Base-by-base conservation (phyloP, 192 early-diverging fungal genomes). In the Chytriomyces sp. region DNA sequence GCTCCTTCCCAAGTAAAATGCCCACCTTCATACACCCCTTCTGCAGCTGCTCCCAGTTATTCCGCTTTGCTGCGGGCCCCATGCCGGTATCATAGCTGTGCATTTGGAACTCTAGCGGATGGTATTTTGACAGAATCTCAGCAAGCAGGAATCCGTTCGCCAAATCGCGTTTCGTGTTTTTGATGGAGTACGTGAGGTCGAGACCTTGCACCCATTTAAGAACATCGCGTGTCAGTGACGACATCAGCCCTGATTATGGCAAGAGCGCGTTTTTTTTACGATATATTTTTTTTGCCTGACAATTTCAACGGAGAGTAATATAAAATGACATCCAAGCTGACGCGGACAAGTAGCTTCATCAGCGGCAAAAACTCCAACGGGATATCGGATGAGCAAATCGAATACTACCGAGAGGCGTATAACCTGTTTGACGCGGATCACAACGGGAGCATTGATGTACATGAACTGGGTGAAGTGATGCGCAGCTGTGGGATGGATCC, bases 131-230 rank as follows among this genome's bases (percentile, higher is more conserved):
- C 11, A 88, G 78, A 45, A 88, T 87, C 63, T 88, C 87, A 48
- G 85, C 87, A 16, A 88, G 66, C 4, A 88, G 78, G 59, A 79
- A 88, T 8, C 87, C 87, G 67, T 88, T 88, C 47, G 80, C 76
- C 28, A 88, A 79, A 46, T 86, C 86, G 6, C 85, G 64, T 28
- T 82, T 83, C 61, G 69, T 71, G 72, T 87, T 87, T 67, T 87
- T 86, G 66, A 86, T 79, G 9, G 83, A 67, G 59, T 72, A 79
- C 0, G 77, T 79, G 23, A 87, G 61, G 50, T 86, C 77, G 43
- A 87, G 73, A 5, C 71, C 61, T 53, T 82, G 81, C 6, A 87
- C 50, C 86, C 86, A 87, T 67, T 86, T 87, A 13, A 87, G 76
- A 7, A 86, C 63, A 26, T 82, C 81, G 24, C 85, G 79, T n/a